A percentile compares a stretch with the other conserved stretches of the same genome.
Evolutionary conservation across 257 asterid genomes (phyloP).

Genomic region (Ballota nigra): DNA sequence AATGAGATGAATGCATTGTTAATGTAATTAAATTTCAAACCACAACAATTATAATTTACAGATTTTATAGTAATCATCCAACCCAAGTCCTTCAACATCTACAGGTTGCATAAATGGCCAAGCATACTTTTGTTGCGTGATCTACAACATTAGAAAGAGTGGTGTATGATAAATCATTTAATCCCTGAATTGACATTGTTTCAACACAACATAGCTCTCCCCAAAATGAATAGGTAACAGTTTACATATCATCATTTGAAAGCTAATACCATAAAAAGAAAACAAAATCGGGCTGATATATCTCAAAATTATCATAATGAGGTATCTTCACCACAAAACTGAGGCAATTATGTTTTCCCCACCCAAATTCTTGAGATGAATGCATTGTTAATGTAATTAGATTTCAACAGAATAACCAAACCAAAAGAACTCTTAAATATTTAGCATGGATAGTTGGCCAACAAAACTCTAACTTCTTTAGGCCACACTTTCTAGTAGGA

Average conservation of each 20-base stretch:
- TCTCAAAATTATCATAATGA: background rate
- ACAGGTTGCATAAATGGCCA: conserved; percentile 99
- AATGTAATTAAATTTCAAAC: too few species aligned
- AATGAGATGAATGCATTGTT: too few species aligned
- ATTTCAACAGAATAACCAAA: too few species aligned
- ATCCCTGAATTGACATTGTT: background rate
- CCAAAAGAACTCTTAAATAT: too few species aligned
- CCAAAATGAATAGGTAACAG: conserved; percentile 5
- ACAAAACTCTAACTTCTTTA: too few species aligned
- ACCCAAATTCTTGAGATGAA: conserved; percentile 1
- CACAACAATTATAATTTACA: too few species aligned
- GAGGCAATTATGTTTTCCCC: background rate
- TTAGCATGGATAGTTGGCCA: too few species aligned
- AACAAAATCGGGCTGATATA: background rate
- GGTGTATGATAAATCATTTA: conserved; percentile 17
- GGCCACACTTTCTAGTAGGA: too few species aligned
- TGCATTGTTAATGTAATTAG: too few species aligned
- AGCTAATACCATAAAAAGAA: conserved; percentile 8
- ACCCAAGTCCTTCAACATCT: conserved; percentile 91
- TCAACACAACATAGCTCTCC: background rate
- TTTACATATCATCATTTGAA: conserved; percentile 12
- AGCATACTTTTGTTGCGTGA: conserved; percentile 94
- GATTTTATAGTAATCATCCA: conserved; percentile 87
- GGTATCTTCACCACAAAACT: background rate
- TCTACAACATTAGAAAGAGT: conserved; percentile 43